Percentiles rank a stretch among this genome's conserved stretches.
Conservation (phyloP, 2,329 filamentous ascomycete genomes). For the Fusarium drepaniforme region DNA sequence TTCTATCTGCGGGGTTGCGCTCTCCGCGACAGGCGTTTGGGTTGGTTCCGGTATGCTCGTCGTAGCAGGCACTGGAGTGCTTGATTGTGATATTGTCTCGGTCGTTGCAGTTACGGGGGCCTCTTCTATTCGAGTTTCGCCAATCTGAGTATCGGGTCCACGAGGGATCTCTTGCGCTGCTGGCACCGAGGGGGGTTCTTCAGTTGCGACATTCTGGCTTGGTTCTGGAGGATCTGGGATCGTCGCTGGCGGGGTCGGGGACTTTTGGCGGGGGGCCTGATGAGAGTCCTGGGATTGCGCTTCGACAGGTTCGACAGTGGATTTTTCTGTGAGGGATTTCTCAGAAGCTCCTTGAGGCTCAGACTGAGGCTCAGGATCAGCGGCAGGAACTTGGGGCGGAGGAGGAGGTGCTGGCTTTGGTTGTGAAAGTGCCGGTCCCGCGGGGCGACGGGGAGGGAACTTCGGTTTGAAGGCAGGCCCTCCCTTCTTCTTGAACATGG, state of each 20-base stretch:
- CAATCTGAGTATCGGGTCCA: neutral
- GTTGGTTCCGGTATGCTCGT: constrained; percentile 17
- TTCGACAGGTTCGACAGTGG: constrained; percentile 3
- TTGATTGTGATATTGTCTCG: constrained; percentile 2
- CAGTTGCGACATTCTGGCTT: constrained; percentile 11
- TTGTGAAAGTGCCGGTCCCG: constrained; percentile 51
- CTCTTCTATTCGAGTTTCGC: constrained; percentile 1
- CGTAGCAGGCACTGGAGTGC: constrained; percentile 6
- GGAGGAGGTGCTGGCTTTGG: constrained; percentile 34
- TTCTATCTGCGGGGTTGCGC: neutral
- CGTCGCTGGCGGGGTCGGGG: constrained; percentile 40
- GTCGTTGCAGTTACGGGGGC: neutral
- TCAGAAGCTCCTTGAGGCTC: constrained; percentile 9
- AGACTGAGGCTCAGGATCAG: constrained; percentile 26
- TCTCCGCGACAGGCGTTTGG: constrained; percentile 2
- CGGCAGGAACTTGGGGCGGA: constrained; percentile 18
- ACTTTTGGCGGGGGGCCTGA: constrained; percentile 29
- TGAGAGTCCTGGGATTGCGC: constrained; percentile 21
- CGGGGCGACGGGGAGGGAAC: constrained; percentile 66
- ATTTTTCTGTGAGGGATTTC: constrained; percentile 1
- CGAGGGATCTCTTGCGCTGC: neutral
- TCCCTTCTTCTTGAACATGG: constrained; percentile 76
- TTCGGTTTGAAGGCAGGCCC: constrained; percentile 78
- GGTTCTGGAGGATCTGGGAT: constrained; percentile 29
- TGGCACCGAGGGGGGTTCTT: constrained; percentile 4